Evolutionary conservation across 768 basidiomycete species (phyloP), one percentile per base, ranked within the genome.

Genomic region (Leccinum subgranulosum): DNA sequence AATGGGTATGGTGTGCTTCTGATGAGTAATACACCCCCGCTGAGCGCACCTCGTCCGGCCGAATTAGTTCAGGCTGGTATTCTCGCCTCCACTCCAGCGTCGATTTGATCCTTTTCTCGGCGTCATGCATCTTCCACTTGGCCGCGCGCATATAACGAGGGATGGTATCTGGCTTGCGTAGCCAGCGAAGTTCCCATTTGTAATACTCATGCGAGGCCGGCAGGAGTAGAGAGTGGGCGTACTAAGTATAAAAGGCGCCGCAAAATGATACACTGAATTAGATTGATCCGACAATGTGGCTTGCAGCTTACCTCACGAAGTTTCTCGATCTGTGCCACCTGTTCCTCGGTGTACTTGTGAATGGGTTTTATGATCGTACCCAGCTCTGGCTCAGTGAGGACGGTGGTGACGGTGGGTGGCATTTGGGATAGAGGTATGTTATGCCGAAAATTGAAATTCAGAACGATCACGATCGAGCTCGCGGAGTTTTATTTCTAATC

Each of bases 61-160:
- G 77, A 57, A 94, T 93, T 21, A 94, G 74, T 53, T 95, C 92
- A 0, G 93, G 92, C 70, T 90, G 84, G 69, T 79, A 94, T 55
- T 92, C 89, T 47, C 92, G 76, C 58, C 92, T 79, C 93, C 93
- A 94, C 60, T 91, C 89, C 4, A 94, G 56, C 0, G 91, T 93
- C 0, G 79, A 82, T 68, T 86, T 85, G 58, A 94, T 85, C 51
- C 93, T 79, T 68, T 83, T 85, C 75, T 92, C 84, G 11, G 82
- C 91, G 52, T 95, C 88, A 25, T 80, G 79, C 33, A 86, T 66
- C 66, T 86, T 85, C 91, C 92, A 93, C 66, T 94, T 94, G 3
- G 89, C 81, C 0, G 92, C 90, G 29, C 92, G 84, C 81, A 92
- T 84, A 67, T 94, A 95, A 14, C 92, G 84, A 66, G 69, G 75